Evolutionary conservation across 495 filamentous ascomycete genomes (phyloP).

Genomic region (Bathelium albidoporum): DNA sequence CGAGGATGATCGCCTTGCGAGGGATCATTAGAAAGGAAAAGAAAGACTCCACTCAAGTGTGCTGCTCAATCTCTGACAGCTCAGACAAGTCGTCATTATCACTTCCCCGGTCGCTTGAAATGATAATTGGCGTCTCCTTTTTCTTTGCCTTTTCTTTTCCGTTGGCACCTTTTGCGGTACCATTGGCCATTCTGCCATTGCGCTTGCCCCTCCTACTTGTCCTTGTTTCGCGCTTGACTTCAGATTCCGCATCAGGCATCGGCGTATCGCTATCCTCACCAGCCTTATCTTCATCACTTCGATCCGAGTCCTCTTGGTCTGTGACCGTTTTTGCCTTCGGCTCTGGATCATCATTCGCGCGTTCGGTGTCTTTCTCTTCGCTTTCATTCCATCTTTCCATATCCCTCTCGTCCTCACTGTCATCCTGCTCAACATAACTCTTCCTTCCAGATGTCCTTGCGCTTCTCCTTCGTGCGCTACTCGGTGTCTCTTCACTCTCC

Average conservation of each 20-base stretch:
- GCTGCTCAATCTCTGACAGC: slow-evolving; percentile 7
- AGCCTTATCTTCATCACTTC: not conserved
- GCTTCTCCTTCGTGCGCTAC: slow-evolving; percentile 35
- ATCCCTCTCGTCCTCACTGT: slow-evolving; percentile 49
- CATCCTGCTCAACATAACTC: slow-evolving; percentile 49
- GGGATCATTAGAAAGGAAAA: not conserved
- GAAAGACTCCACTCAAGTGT: not conserved
- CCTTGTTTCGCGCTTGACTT: not conserved
- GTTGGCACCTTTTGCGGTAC: not conserved
- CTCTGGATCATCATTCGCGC: slow-evolving; percentile 14
- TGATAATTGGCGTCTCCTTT: not conserved
- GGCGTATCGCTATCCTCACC: not conserved
- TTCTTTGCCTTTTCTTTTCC: not conserved
- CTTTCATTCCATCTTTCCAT: slow-evolving; percentile 28
- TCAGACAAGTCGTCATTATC: slow-evolving; percentile 18
- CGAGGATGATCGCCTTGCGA: not conserved
- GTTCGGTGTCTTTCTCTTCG: slow-evolving; percentile 13
- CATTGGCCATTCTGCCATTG: slow-evolving; percentile 1
- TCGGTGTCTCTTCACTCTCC: slow-evolving; percentile 20
- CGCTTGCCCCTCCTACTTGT: not conserved
- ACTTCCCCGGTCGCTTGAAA: slow-evolving; percentile 10
- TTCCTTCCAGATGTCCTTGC: slow-evolving; percentile 27
- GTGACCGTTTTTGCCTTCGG: slow-evolving; percentile 11
- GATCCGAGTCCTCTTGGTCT: not conserved
- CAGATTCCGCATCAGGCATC: slow-evolving; percentile 7